These are phyloP conservation scores for Melampsora americana DNA, from an alignment of 1,284 basidiomycete species.

Conservation along the genomic window DNA sequence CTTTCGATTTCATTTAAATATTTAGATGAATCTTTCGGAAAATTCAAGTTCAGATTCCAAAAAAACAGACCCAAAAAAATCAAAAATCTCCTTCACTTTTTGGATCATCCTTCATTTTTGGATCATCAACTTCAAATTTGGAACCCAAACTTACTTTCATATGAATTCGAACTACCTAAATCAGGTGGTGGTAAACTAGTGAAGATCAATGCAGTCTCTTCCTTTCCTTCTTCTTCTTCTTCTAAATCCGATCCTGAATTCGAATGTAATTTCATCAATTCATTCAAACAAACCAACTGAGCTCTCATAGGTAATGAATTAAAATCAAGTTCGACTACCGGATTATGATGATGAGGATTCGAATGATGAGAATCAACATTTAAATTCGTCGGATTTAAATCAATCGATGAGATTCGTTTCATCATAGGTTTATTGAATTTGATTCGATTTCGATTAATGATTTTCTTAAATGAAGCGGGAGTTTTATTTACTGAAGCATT, in stretches of 20 bases:
- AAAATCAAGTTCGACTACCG: slow-evolving; percentile 33
- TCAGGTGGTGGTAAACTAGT: slow-evolving; percentile 41
- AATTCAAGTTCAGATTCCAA: too few species aligned
- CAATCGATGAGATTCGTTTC: background rate
- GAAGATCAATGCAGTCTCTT: slow-evolving; percentile 34
- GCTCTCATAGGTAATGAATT: slow-evolving; percentile 40
- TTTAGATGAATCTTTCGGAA: slow-evolving; percentile 26
- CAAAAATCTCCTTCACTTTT: slow-evolving; percentile 1
- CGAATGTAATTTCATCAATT: slow-evolving; percentile 32
- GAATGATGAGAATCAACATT: background rate
- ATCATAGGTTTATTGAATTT: background rate
- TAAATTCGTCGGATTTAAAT: too few species aligned
- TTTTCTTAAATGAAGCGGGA: slow-evolving; percentile 15
- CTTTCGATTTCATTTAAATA: slow-evolving; percentile 34
- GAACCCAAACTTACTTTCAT: slow-evolving; percentile 25
- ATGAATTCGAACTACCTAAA: slow-evolving; percentile 16
- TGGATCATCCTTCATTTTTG: too few species aligned
- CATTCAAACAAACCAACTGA: slow-evolving; percentile 39
- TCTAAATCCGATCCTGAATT: background rate
- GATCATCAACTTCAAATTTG: too few species aligned
- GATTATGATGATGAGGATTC: background rate
- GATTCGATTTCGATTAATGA: background rate
- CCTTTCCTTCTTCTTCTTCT: background rate
- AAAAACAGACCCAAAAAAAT: slow-evolving; percentile 2
- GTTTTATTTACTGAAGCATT: background rate